Evolutionary conservation across 306 rosid genomes (phyloP), one percentile per base, ranked within the genome.

Genomic region (Chamaecrista fasciculata): DNA sequence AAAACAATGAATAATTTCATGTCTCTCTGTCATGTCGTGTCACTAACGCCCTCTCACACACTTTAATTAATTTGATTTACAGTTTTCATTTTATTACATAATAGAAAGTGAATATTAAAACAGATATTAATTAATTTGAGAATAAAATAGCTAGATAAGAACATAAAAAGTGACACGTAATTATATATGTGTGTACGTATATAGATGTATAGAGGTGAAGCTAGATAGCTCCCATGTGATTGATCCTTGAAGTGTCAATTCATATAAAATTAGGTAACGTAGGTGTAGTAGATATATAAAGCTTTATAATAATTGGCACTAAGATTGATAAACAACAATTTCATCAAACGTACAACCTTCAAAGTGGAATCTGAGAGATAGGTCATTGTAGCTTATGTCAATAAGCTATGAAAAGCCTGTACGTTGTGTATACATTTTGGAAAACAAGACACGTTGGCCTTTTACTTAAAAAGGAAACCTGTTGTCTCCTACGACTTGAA

Each of bases 1-100:
- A 69, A 72, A 59, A 50, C 66, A 64, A 76, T 50, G 36, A 83
- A 79, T 37, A 51, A 66, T 37, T 10, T n/a, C n/a, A n/a, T n/a
- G n/a, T n/a, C n/a, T n/a, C n/a, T n/a, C n/a, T n/a, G n/a, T n/a
- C n/a, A n/a, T n/a, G n/a, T n/a, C n/a, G n/a, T 72, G 76, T 46
- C 69, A 67, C 68, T 53, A 7, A 36, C 36, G 2, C 36, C 6
- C 36, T 31, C 36, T 31, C 36, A 2, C 6, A 2, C 36, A 6
- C 36, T 31, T 2, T 31, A 6, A 31, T 31, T 2, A 31, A n/a
- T n/a, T n/a, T n/a, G n/a, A n/a, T n/a, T n/a, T n/a, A n/a, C n/a
- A n/a, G n/a, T n/a, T n/a, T n/a, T n/a, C n/a, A n/a, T n/a, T n/a
- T n/a, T n/a, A n/a, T n/a, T n/a, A n/a, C n/a, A n/a, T n/a, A n/a